Conservation (phyloP, 2,329 filamentous ascomycete species). For the Penicillium aurantiogriseum region DNA sequence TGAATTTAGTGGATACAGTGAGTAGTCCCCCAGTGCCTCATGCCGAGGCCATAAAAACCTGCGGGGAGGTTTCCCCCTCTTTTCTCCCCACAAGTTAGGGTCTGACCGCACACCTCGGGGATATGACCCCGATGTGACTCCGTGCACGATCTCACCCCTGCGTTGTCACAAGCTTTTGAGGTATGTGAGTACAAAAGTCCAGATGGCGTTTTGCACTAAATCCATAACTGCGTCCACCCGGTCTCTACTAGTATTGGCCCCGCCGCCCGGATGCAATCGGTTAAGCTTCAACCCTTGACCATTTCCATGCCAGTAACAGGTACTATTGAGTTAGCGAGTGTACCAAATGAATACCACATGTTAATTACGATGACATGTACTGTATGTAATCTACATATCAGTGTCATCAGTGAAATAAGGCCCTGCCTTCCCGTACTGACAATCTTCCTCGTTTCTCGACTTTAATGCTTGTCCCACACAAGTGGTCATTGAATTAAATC, state of each 20-base stretch:
- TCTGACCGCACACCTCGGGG: too few relatives aligned
- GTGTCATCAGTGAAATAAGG: not conserved
- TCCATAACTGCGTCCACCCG: not conserved
- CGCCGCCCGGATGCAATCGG: not conserved
- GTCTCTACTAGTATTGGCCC: not conserved
- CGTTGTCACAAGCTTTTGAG: not conserved
- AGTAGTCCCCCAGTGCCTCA: not conserved
- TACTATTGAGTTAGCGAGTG: not conserved
- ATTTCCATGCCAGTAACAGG: not conserved
- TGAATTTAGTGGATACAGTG: not conserved
- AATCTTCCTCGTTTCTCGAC: conserved; percentile 45
- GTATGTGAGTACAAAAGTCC: not conserved
- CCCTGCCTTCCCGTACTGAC: not conserved
- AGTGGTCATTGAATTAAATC: not conserved
- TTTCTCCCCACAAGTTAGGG: not conserved
- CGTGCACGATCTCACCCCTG: not conserved
- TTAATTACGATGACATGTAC: conserved; percentile 1
- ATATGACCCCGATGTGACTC: not conserved
- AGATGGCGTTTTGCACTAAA: not conserved
- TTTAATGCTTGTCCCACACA: conserved; percentile 55
- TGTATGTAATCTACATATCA: not conserved
- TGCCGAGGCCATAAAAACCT: not conserved
- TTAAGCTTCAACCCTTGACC: not conserved
- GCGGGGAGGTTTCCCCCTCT: not conserved
- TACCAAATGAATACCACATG: not conserved